Conservation (phyloP, 805 yeast species). For the Blastobotrys peoriensis region DNA sequence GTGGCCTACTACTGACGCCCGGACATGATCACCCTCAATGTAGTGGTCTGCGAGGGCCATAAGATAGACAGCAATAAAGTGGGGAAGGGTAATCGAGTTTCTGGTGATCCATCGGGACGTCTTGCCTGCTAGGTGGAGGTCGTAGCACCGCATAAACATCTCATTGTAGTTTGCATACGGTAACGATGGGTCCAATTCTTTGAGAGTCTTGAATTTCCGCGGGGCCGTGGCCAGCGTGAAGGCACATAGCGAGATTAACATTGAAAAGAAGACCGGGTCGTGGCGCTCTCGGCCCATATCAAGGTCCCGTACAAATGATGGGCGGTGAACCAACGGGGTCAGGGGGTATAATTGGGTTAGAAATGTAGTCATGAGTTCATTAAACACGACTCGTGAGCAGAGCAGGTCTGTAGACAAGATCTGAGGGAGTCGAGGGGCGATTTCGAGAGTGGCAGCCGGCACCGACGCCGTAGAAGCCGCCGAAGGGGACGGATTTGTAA, state of each 20-base stretch:
- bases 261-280: constrained; percentile 12
- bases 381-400: neutral
- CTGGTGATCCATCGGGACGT: constrained; percentile 7
- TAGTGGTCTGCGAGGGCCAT: constrained; percentile 12
- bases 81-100: constrained; percentile 5
- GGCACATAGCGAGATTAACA: constrained; percentile 10
- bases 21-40: constrained; percentile 10
- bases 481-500: neutral
- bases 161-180: constrained; percentile 7
- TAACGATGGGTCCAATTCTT: constrained; percentile 9
- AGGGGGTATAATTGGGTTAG: constrained; percentile 9
- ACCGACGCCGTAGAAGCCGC: neutral
- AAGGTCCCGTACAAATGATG: constrained; percentile 13
- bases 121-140: constrained; percentile 3
- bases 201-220: constrained; percentile 9
- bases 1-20: neutral
- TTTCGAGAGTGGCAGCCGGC: neutral
- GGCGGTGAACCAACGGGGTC: constrained; percentile 15
- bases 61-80: constrained; percentile 5
- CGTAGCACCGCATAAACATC: constrained; percentile 12
- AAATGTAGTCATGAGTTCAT: neutral
- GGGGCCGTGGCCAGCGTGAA: constrained; percentile 12
- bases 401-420: neutral
- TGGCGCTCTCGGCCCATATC: constrained; percentile 10
- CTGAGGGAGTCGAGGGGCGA: neutral